Evolutionary conservation across 2,329 filamentous ascomycete species (phyloP).

Genomic region (Polychaeton citri): DNA sequence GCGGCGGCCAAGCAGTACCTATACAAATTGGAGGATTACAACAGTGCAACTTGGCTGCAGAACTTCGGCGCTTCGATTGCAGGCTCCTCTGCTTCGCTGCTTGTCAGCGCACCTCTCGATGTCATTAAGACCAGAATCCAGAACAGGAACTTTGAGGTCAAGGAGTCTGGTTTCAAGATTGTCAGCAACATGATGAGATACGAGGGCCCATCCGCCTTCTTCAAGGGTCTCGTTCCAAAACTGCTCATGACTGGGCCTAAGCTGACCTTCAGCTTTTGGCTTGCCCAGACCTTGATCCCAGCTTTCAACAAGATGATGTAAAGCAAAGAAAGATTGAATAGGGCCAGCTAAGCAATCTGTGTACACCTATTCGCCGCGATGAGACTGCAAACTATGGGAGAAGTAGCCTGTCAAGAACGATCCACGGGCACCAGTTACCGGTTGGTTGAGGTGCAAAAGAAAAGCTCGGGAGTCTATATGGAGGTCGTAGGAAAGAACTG

Average conservation of each 20-base stretch:
- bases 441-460: too few species aligned
- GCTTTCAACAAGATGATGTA: slow-evolving; percentile 63
- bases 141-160: slow-evolving; percentile 97
- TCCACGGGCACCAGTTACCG: too few species aligned
- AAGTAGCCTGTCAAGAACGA: too few species aligned
- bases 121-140: slow-evolving; percentile 98
- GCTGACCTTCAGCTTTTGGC: slow-evolving; percentile 98
- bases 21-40: slow-evolving; percentile 84
- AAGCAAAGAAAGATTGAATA: too few species aligned
- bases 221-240: slow-evolving; percentile 96
- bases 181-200: slow-evolving; percentile 84
- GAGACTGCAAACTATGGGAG: too few species aligned
- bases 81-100: slow-evolving; percentile 84
- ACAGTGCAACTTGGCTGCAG: slow-evolving; percentile 83
- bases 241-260: slow-evolving; percentile 98
- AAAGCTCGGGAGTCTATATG: too few species aligned
- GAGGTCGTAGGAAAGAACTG: too few species aligned
- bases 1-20: slow-evolving; percentile 97
- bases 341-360: too few species aligned
- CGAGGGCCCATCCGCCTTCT: slow-evolving; percentile 77
- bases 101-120: slow-evolving; percentile 91
- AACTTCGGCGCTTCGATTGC: slow-evolving; percentile 96
- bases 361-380: too few species aligned
- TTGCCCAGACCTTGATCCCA: slow-evolving; percentile 94
- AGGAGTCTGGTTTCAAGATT: slow-evolving; percentile 85